phyloP scores from a whole-genome alignment of 805 yeast genomes.

The Danielia oregonensis region DNA sequence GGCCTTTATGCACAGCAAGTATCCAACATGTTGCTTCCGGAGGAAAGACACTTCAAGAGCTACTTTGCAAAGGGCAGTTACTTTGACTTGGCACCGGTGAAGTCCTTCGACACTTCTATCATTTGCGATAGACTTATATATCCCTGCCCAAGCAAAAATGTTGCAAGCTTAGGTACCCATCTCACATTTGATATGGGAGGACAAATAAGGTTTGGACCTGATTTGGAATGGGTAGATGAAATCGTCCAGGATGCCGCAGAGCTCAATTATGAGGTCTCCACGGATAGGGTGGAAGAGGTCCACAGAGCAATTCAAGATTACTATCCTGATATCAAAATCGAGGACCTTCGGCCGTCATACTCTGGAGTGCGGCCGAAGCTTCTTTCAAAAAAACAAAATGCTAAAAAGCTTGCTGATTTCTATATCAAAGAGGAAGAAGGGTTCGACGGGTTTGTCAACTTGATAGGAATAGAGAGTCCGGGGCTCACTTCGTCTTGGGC shows the following conservation, averaged over 20 bases:
- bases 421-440: conserved; percentile 57
- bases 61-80: conserved; percentile 85
- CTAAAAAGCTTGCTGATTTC: conserved; percentile 62
- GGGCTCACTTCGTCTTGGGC: conserved; percentile 84
- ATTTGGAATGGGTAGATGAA: conserved; percentile 69
- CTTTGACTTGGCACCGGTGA: conserved; percentile 50
- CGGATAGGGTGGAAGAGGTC: conserved; percentile 50
- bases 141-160: conserved; percentile 68
- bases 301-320: conserved; percentile 55
- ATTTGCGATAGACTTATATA: conserved; percentile 46
- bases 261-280: conserved; percentile 47
- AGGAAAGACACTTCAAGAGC: conserved; percentile 51
- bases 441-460: conserved; percentile 72
- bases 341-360: conserved; percentile 61
- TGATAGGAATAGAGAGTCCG: conserved; percentile 86
- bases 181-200: conserved; percentile 81
- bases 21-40: conserved; percentile 66
- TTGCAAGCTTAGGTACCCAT: conserved; percentile 84
- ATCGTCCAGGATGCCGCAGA: conserved; percentile 21
- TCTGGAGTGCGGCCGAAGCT: conserved; percentile 85
- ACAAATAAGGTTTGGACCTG: conserved; percentile 82
- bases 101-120: conserved; percentile 32
- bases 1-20: conserved; percentile 75
- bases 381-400: conserved; percentile 37
- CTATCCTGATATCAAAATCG: conserved; percentile 53